Conservation (phyloP, 257 asterid species). For the Linderniella brevidens region DNA sequence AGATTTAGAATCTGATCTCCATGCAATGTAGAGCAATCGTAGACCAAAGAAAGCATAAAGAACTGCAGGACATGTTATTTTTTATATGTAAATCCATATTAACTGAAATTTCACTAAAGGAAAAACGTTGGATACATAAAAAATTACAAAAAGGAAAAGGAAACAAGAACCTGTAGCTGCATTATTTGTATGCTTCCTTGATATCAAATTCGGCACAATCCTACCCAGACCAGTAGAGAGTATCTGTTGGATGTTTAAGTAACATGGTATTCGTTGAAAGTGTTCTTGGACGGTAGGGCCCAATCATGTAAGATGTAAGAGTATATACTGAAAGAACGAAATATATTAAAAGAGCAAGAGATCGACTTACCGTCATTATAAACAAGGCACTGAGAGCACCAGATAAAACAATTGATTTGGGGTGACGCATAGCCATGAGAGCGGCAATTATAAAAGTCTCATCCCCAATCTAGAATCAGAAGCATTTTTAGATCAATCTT, state of each 20-base stretch:
- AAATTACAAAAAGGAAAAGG: neutral
- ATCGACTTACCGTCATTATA: slow-evolving; percentile 80
- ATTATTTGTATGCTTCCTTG: slow-evolving; percentile 93
- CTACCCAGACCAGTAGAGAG: slow-evolving; percentile 96
- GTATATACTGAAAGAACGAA: neutral
- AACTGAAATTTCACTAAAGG: neutral
- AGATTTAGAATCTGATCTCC: slow-evolving; percentile 80
- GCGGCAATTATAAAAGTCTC: slow-evolving; percentile 96
- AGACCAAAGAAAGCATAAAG: slow-evolving; percentile 84
- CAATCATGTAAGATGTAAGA: neutral
- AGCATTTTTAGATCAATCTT: neutral
- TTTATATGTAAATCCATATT: neutral
- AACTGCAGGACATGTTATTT: slow-evolving; percentile 34
- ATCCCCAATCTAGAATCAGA: slow-evolving; percentile 64
- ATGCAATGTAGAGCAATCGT: slow-evolving; percentile 82
- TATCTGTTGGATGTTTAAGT: slow-evolving; percentile 25
- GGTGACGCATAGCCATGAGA: slow-evolving; percentile 99
- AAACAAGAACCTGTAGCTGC: slow-evolving; percentile 62
- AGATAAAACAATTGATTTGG: slow-evolving; percentile 81
- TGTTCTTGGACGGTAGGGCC: neutral
- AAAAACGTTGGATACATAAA: neutral
- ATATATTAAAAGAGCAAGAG: neutral
- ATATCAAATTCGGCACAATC: slow-evolving; percentile 90
- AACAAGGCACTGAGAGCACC: slow-evolving; percentile 96
- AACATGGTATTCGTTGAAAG: neutral